Conservation (phyloP, 2,329 filamentous ascomycete genomes). For the Cytospora chrysosperma region DNA sequence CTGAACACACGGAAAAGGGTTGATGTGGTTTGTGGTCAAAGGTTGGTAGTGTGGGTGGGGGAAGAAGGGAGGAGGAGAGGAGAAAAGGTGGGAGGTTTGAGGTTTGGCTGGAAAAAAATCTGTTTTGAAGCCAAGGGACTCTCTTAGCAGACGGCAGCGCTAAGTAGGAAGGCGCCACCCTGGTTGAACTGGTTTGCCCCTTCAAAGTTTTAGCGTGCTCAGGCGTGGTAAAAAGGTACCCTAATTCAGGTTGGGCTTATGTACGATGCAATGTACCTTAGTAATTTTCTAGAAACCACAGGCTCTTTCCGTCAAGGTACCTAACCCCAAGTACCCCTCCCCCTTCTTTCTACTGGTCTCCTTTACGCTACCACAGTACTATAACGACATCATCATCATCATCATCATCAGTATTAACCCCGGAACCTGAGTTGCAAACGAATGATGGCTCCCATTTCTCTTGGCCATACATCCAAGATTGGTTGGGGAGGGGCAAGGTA, state of each 20-base stretch:
- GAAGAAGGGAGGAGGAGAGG: constrained; percentile 25
- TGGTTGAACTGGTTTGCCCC: not conserved
- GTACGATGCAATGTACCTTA: constrained; percentile 6
- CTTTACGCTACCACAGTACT: no score
- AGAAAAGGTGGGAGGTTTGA: constrained; percentile 18
- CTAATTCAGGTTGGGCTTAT: not conserved
- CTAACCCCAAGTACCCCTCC: not conserved
- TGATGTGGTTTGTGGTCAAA: constrained; percentile 31
- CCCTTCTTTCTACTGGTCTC: not conserved
- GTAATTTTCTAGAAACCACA: not conserved
- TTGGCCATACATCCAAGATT: no score
- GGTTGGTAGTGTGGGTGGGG: constrained; percentile 31
- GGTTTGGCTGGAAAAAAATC: constrained; percentile 29
- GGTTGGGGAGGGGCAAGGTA: not conserved
- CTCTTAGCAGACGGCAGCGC: not conserved
- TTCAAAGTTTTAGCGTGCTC: not conserved
- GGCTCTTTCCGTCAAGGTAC: constrained; percentile 13
- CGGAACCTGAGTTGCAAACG: no score
- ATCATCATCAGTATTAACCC: no score
- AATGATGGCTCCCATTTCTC: not conserved
- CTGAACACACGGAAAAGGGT: constrained; percentile 34
- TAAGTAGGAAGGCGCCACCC: not conserved
- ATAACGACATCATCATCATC: not conserved
- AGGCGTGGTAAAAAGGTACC: not conserved
- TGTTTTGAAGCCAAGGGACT: constrained; percentile 28